Evolutionary conservation across 305 asterid genomes (phyloP), one percentile per base, ranked within the genome.

Genomic region (Fraxinus sp.): DNA sequence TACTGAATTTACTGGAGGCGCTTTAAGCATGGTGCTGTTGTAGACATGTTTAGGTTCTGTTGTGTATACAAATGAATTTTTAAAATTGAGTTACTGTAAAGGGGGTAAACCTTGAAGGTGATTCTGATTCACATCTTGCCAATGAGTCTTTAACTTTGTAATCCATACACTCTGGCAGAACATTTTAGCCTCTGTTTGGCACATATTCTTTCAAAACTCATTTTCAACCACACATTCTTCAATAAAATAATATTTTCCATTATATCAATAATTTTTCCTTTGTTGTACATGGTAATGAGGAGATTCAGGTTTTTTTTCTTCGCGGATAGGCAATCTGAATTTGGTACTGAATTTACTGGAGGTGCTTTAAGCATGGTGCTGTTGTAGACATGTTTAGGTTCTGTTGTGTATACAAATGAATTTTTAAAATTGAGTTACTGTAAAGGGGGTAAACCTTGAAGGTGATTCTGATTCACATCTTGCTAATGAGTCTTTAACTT

Each of bases 111-210:
- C 49, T 41, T 41, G 49, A 41, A 70, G 49, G 9, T 13, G 46
- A 79, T 75, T 66, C 24, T 83, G 59, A 57, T 44, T 66, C 62
- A n/a, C 52, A 13, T 44, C 37, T 9, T 49, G 32, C 46, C 2
- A 1, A 8, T 59, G 41, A 62, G 39, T 26, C 28, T 26, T 1
- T 14, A 52, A 55, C 33, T 20, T 57, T 44, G 59, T 62, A 74
- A 52, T 59, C 44, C 16, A 59, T 52, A 73, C 76, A 59, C 80
- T 74, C 16, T 8, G 44, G 49, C 77, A 18, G 72, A 46, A 82
- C 62, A 46, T 28, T 76, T 66, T 36, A 64, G 46, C 49, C 79
- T 76, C 46, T 62, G 68, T 26, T 26, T 26, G 28, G 28, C 28
- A 26, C 28, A 26, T 1, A 26, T 26, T 26, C 28, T 26, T 26